These are phyloP conservation scores for Coemansia sp. DNA, from an alignment of 192 early-diverging fungal genomes.

Conservation along the genomic window DNA sequence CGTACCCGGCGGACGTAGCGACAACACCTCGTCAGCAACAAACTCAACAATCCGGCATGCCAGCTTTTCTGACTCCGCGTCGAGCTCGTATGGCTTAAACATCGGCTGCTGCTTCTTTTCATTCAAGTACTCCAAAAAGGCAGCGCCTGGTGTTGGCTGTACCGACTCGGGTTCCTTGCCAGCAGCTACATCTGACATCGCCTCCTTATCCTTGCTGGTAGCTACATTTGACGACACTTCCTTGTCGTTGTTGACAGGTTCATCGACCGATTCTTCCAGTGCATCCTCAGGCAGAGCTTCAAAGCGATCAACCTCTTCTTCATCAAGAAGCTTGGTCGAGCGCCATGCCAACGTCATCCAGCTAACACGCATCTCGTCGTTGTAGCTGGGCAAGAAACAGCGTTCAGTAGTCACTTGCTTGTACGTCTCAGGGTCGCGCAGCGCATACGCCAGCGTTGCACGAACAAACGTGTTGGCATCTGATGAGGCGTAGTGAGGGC, in stretches of 20 bases:
- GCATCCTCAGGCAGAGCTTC: slow-evolving; percentile 21
- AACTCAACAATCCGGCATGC: slow-evolving; percentile 51
- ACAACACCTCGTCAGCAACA: slow-evolving; percentile 44
- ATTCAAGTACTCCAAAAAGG: slow-evolving; percentile 29
- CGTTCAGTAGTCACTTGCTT: slow-evolving; percentile 61
- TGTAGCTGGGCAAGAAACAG: slow-evolving; percentile 67
- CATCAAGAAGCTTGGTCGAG: slow-evolving; percentile 47
- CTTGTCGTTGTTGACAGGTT: not conserved
- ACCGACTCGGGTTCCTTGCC: slow-evolving; percentile 7
- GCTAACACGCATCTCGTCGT: slow-evolving; percentile 60
- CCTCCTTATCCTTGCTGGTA: not conserved
- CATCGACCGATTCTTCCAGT: not conserved
- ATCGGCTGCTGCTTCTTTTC: slow-evolving; percentile 30
- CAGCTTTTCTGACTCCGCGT: slow-evolving; percentile 41
- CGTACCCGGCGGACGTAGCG: slow-evolving; percentile 24
- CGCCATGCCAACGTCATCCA: slow-evolving; percentile 60
- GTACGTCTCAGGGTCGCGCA: slow-evolving; percentile 73
- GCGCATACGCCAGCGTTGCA: slow-evolving; percentile 53
- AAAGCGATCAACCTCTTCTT: slow-evolving; percentile 40
- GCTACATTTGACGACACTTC: not conserved
- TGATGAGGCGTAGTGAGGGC: slow-evolving; percentile 62
- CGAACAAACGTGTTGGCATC: slow-evolving; percentile 74
- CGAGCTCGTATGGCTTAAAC: slow-evolving; percentile 44
- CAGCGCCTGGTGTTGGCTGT: slow-evolving; percentile 14
- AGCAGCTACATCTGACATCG: not conserved